Conservation (phyloP, 371 early-diverging fungal species). For the Gilbertella persicaria region DNA sequence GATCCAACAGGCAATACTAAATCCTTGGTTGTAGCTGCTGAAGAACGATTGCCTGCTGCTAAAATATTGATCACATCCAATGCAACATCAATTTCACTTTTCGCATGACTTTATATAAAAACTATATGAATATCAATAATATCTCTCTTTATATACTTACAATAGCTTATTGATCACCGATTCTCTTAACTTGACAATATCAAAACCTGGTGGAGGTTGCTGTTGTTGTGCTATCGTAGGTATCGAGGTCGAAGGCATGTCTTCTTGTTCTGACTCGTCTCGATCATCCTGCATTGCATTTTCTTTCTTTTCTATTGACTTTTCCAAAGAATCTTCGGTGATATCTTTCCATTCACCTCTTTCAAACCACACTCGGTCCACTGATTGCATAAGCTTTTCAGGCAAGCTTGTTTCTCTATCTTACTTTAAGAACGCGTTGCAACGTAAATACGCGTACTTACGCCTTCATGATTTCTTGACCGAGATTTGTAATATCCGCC, state of each 20-base stretch:
- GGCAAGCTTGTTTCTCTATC: constrained; percentile 54
- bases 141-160: constrained; percentile 24
- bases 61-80: constrained; percentile 74
- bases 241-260: not conserved
- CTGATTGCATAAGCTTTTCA: constrained; percentile 57
- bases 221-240: constrained; percentile 7
- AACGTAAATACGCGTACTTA: constrained; percentile 18
- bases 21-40: constrained; percentile 29
- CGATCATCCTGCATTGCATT: constrained; percentile 2
- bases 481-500: constrained; percentile 57
- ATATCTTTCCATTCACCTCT: constrained; percentile 59
- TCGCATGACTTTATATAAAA: constrained; percentile 53
- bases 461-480: constrained; percentile 58
- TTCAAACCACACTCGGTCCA: constrained; percentile 56
- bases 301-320: constrained; percentile 22
- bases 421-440: not conserved
- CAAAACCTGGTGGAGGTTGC: constrained; percentile 34
- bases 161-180: constrained; percentile 46
- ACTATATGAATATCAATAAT: not conserved
- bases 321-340: constrained; percentile 43
- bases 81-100: constrained; percentile 75
- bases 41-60: constrained; percentile 48
- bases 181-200: constrained; percentile 41
- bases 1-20: constrained; percentile 54
- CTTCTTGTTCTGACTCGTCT: constrained; percentile 9